These are phyloP conservation scores for Teratosphaeria nubilosa DNA, from an alignment of 2,329 filamentous ascomycete species.

Conservation along the genomic window DNA sequence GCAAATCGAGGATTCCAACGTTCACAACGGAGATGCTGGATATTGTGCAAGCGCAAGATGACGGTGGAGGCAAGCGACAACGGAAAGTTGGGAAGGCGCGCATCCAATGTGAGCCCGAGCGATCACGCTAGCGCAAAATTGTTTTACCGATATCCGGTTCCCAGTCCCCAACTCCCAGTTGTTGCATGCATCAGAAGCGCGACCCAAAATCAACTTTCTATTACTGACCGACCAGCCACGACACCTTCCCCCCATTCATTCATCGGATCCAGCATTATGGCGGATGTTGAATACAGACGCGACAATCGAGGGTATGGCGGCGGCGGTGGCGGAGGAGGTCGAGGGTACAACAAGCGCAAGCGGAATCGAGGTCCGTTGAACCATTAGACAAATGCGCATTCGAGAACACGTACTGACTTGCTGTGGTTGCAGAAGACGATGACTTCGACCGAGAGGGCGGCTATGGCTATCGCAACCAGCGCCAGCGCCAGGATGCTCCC, in stretches of 20 bases:
- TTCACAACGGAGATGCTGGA: background rate
- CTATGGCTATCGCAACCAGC: conserved; percentile 55
- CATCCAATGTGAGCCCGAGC: background rate
- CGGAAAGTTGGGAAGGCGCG: background rate
- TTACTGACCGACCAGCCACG: background rate
- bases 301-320: conserved; percentile 17
- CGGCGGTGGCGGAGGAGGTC: conserved; percentile 35
- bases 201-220: background rate
- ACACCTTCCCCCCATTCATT: background rate
- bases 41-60: background rate
- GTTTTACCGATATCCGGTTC: background rate
- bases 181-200: background rate
- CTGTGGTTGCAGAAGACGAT: conserved; percentile 53
- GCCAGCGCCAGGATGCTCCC: conserved; percentile 60
- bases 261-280: conserved; percentile 13
- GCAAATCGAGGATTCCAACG: background rate
- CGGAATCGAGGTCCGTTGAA: conserved; percentile 62
- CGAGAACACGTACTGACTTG: background rate
- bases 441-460: conserved; percentile 51
- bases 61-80: background rate
- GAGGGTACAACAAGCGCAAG: conserved; percentile 52
- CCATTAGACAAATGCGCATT: background rate
- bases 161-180: too few relatives aligned
- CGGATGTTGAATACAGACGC: conserved; percentile 21
- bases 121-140: background rate